Conservation (phyloP, 257 asterid genomes). For the Perilla frutescens region DNA sequence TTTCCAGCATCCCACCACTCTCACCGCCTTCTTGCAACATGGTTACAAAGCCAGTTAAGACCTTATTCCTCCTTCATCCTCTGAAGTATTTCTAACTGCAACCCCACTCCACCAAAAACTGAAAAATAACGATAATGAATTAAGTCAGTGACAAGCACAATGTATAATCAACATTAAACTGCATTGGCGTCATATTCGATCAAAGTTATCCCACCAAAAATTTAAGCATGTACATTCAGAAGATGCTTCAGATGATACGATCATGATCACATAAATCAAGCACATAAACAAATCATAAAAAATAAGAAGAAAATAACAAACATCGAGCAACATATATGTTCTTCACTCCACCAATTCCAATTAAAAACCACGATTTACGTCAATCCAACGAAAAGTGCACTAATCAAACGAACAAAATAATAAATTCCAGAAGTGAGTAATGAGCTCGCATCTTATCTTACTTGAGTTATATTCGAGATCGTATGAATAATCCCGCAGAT, state of each 20-base stretch:
- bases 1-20: constrained; percentile 46
- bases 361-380: background rate
- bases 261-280: constrained; percentile 26
- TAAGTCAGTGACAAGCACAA: constrained; percentile 18
- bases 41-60: constrained; percentile 26
- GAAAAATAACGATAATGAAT: constrained; percentile 21
- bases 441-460: constrained; percentile 36
- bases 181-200: constrained; percentile 37
- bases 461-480: constrained; percentile 32
- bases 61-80: constrained; percentile 19
- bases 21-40: constrained; percentile 58
- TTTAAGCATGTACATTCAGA: background rate
- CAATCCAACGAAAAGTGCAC: background rate
- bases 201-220: constrained; percentile 11
- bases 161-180: constrained; percentile 4
- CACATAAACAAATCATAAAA: constrained; percentile 1
- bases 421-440: constrained; percentile 5
- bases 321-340: constrained; percentile 16
- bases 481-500: constrained; percentile 32
- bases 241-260: constrained; percentile 12
- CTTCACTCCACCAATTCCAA: constrained; percentile 1
- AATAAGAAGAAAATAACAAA: background rate
- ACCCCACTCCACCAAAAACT: constrained; percentile 32
- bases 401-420: constrained; percentile 12
- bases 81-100: constrained; percentile 22